Base-by-base conservation (phyloP, 148 eudicot genomes). In the Bassia scoparia region DNA sequence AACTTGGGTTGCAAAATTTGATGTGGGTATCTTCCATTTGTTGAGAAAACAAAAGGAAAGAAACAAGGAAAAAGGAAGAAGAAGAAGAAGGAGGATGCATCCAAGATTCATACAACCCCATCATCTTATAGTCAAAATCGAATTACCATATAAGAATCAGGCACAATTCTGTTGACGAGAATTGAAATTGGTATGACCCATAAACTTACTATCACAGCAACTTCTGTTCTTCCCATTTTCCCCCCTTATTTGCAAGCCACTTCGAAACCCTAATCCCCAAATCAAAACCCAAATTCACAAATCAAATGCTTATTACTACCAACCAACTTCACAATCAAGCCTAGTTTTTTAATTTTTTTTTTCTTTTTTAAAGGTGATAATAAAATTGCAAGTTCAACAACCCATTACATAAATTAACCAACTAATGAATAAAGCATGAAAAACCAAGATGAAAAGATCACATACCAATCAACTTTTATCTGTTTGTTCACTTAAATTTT, bases 81-180 rank as follows among this genome's bases (percentile, higher is more conserved):
- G 21, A 15, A 34, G 34, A 16, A 35, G 52, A 41, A 33, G 44
- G 35, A 35, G 55, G 66, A 86, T 86, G 88, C 83, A 78, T 71
- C 83, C 88, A 33, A 76, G 86, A 72, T 86, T 70, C 71, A 78
- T 86, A 29, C 86, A 86, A 67, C 73, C 83, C 38, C 78, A 77
- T 54, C 65, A 70, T 18, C 68, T n/a, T n/a, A 60, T 21, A 49
- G 61, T 27, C 71, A 48, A 33, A 77, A 82, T 27, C 79, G 80
- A 20, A 63, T 76, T 11, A 71, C 99, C 99, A 95, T 95, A 88
- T 95, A 92, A 38, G 94, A 90, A 14, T 90, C 68, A 58, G 96
- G 90, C 18, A 90, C 90, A 79, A 88, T 75, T 56, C 75, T 86
- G 86, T 87, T 91, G 72, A 95, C 85, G 31, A 95, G 79, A 37